Evolutionary conservation across 2,329 filamentous ascomycete species (phyloP).

Genomic region (Talaromyces sp.): DNA sequence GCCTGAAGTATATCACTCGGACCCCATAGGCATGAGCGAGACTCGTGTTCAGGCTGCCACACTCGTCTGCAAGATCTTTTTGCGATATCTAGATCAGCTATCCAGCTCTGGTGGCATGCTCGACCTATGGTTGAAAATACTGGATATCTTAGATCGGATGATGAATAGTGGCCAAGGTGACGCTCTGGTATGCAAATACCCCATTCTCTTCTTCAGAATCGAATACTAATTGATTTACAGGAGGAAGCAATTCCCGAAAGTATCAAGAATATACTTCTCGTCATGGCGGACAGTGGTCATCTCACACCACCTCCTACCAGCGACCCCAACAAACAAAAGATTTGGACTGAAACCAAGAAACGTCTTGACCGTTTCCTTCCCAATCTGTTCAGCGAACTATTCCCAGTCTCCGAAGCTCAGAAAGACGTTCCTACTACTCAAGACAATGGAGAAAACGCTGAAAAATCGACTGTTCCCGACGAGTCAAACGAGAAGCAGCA

Average conservation of each 20-base stretch:
- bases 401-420: constrained; percentile 41
- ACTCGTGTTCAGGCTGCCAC: constrained; percentile 89
- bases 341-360: constrained; percentile 63
- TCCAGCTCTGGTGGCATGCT: constrained; percentile 85
- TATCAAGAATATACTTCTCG: constrained; percentile 90
- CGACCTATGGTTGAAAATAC: constrained; percentile 86
- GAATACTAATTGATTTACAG: constrained; percentile 44
- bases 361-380: constrained; percentile 62
- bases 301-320: constrained; percentile 69
- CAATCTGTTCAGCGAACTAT: constrained; percentile 58
- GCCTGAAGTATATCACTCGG: constrained; percentile 89
- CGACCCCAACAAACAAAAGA: constrained; percentile 50
- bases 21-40: constrained; percentile 91
- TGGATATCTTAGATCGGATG: constrained; percentile 91
- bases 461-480: neutral
- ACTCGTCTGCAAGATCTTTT: constrained; percentile 88
- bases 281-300: constrained; percentile 88
- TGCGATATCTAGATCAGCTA: constrained; percentile 85
- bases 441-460: neutral
- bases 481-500: constrained; percentile 12
- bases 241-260: constrained; percentile 95
- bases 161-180: constrained; percentile 95
- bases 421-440: neutral
- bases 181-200: constrained; percentile 64
- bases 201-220: neutral